Conservation (phyloP, 2,329 filamentous ascomycete genomes). For the Lithohypha guttulata region DNA sequence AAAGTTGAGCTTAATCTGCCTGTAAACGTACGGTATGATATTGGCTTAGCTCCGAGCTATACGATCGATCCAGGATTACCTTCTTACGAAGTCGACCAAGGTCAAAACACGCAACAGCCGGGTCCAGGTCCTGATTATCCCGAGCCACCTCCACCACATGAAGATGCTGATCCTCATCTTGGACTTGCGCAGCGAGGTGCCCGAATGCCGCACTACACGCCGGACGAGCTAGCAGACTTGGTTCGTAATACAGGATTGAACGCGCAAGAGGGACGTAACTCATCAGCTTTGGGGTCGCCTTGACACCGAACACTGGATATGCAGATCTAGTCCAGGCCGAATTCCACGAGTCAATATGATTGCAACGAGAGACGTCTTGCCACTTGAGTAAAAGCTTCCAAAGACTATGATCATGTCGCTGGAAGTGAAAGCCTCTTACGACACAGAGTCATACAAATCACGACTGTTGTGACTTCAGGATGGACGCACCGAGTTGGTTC, state of each 20-base stretch:
- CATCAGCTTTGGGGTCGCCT: not conserved
- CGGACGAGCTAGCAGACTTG: conserved; percentile 5
- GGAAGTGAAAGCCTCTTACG: too few relatives aligned
- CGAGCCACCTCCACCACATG: conserved; percentile 3
- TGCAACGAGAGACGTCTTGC: too few relatives aligned
- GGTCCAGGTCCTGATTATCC: conserved; percentile 6
- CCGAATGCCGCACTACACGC: conserved; percentile 3
- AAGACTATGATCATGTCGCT: too few relatives aligned
- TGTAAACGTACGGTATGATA: conserved; percentile 7
- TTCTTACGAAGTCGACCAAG: conserved; percentile 7
- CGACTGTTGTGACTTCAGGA: too few relatives aligned
- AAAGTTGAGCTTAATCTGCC: conserved; percentile 9
- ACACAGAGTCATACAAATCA: too few relatives aligned
- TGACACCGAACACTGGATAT: too few relatives aligned
- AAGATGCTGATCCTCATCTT: not conserved
- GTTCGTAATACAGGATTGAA: conserved; percentile 1
- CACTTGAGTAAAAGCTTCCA: too few relatives aligned
- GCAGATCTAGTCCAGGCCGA: too few relatives aligned
- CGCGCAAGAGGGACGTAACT: not conserved
- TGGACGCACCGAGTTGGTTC: too few relatives aligned
- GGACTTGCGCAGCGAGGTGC: not conserved
- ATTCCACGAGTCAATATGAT: too few relatives aligned
- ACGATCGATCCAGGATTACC: conserved; percentile 2
- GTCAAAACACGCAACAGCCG: conserved; percentile 4
- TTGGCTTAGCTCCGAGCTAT: conserved; percentile 8